A percentile compares a stretch with the other conserved stretches of the same genome.
phyloP scores from a whole-genome alignment of 495 filamentous ascomycete genomes.

The Chlorociboria aeruginascens region DNA sequence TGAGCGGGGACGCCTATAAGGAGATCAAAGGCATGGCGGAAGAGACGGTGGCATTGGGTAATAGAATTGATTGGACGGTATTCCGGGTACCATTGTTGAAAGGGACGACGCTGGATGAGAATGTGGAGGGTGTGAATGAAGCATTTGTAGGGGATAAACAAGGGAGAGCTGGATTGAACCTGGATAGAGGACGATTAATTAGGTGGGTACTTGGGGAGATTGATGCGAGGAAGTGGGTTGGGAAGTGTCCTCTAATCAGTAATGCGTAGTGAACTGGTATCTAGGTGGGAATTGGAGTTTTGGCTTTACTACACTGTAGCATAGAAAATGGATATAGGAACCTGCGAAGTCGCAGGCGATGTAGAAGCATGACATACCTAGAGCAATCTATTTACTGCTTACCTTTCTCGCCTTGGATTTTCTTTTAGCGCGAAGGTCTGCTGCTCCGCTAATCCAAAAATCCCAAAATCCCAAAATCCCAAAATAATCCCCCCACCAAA shows the following conservation, averaged over 20 bases:
- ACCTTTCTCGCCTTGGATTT: too few relatives aligned
- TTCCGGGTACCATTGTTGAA: slow-evolving; percentile 9
- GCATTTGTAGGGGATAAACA: slow-evolving; percentile 8
- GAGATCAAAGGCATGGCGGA: slow-evolving; percentile 11
- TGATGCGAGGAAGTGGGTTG: slow-evolving; percentile 6
- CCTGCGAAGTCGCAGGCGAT: too few relatives aligned
- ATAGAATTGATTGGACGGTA: slow-evolving; percentile 14
- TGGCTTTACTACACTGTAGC: too few relatives aligned
- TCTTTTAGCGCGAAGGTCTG: too few relatives aligned
- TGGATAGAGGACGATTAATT: slow-evolving; percentile 11
- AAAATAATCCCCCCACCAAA: too few relatives aligned
- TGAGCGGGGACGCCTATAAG: slow-evolving; percentile 9
- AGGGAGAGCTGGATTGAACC: slow-evolving; percentile 6
- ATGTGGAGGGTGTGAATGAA: slow-evolving; percentile 5
- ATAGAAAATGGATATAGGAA: too few relatives aligned
- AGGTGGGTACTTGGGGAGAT: slow-evolving; percentile 6
- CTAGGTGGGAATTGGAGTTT: too few relatives aligned
- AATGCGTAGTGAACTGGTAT: slow-evolving; percentile 2
- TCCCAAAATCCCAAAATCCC: too few relatives aligned
- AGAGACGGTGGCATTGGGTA: slow-evolving; percentile 9
- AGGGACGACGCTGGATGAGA: slow-evolving; percentile 7
- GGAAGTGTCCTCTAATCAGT: slow-evolving; percentile 1
- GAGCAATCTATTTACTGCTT: too few relatives aligned
- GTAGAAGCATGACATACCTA: too few relatives aligned
- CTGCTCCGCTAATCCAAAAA: too few relatives aligned